Evolutionary conservation across 371 early-diverging fungal genomes (phyloP).

Genomic region (Actinomortierella wolfii): DNA sequence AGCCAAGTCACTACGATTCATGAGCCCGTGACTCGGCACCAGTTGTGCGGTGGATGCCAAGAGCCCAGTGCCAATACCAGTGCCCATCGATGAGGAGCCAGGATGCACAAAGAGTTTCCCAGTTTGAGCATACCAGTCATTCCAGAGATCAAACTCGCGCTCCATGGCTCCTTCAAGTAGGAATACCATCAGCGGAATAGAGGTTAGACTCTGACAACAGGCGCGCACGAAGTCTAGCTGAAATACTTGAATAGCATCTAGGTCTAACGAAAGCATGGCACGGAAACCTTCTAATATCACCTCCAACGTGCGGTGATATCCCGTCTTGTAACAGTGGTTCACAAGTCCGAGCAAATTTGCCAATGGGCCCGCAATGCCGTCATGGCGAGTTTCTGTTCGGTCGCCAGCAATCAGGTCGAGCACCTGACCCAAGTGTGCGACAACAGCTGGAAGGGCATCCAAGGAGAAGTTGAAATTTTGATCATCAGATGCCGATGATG

Average conservation of each 20-base stretch:
- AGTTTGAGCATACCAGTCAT: not conserved
- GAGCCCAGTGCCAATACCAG: no score
- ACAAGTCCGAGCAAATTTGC: constrained; percentile 19
- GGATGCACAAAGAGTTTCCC: no score
- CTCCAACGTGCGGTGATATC: no score
- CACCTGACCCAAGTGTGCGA: constrained; percentile 29
- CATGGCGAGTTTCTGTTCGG: constrained; percentile 9
- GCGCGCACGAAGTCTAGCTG: constrained; percentile 30
- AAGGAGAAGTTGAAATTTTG: constrained; percentile 29
- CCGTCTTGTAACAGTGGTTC: constrained; percentile 18
- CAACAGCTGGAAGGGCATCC: constrained; percentile 17
- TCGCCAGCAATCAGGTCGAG: constrained; percentile 27
- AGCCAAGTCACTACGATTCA: no score
- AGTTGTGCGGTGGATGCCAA: no score
- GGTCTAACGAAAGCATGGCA: no score
- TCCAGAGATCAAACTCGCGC: constrained; percentile 36
- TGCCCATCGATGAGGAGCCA: no score
- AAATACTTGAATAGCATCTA: constrained; percentile 8
- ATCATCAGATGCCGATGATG: constrained; percentile 36
- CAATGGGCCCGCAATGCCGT: constrained; percentile 17
- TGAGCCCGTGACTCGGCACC: no score
- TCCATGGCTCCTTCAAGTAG: constrained; percentile 40
- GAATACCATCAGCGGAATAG: constrained; percentile 27
- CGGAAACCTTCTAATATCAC: no score
- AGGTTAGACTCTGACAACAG: constrained; percentile 25